Conservation (phyloP, 106 monocot genomes). For the Apostasia shenzhenica region DNA sequence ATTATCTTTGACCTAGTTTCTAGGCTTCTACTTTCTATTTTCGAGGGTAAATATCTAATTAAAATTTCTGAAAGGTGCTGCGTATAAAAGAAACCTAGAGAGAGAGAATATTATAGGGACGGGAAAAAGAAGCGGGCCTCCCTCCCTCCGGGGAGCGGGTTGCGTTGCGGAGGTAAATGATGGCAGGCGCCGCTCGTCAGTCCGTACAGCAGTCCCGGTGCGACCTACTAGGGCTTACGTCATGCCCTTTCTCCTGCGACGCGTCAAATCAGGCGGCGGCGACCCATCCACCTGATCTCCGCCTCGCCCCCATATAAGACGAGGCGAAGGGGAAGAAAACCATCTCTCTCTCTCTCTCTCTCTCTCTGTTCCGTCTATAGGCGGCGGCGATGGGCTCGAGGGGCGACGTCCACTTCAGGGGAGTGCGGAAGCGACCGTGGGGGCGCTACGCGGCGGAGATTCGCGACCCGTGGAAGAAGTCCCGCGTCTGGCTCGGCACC, state of each 20-base stretch:
- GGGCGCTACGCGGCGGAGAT: slow-evolving; percentile 8
- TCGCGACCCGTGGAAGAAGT: slow-evolving; percentile 1
- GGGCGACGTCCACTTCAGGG: background rate
- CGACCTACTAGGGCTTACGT: slow-evolving; percentile 11
- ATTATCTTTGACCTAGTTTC: no score
- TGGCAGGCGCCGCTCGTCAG: slow-evolving; percentile 12
- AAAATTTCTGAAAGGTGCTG: no score
- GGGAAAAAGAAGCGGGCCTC: background rate
- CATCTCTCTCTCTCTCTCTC: no score
- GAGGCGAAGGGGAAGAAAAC: background rate
- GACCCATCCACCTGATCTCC: background rate
- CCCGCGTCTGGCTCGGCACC: background rate
- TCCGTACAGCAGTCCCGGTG: slow-evolving; percentile 4
- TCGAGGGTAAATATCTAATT: no score
- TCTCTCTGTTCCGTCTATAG: no score
- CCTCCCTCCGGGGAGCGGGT: slow-evolving; percentile 2
- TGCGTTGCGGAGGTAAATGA: slow-evolving; percentile 2
- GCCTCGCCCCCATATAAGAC: background rate
- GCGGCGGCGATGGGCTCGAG: background rate
- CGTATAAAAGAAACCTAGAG: no score
- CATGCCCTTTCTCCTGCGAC: slow-evolving; percentile 10
- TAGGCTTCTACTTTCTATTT: no score
- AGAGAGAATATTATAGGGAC: background rate
- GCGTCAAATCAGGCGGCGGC: slow-evolving; percentile 22
- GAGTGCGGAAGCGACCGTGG: slow-evolving; percentile 3